These are phyloP conservation scores for Nepenthes gracilis DNA, from an alignment of 148 eudicot species.

Conservation along the genomic window DNA sequence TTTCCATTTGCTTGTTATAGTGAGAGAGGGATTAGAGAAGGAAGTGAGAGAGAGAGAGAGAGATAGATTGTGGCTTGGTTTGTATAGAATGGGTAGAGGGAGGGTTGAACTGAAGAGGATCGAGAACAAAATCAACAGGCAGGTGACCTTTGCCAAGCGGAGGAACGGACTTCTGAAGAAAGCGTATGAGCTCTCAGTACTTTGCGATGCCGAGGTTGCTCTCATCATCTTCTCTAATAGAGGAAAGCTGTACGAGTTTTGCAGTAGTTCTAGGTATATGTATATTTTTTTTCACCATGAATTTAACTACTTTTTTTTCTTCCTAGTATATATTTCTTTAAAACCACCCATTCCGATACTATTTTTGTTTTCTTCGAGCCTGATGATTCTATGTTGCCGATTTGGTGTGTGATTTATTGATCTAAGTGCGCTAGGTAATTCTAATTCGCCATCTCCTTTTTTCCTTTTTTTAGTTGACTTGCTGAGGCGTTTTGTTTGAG, in stretches of 20 bases:
- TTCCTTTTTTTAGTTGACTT: no score
- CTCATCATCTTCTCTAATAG: conserved; percentile 59
- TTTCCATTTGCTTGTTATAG: neutral
- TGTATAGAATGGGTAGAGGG: conserved; percentile 37
- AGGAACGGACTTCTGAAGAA: conserved; percentile 57
- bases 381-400: no score
- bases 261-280: conserved; percentile 46
- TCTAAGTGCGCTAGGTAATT: no score
- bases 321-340: no score
- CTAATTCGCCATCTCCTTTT: no score
- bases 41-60: neutral
- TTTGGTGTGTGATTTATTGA: no score
- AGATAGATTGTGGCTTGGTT: neutral
- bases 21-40: neutral
- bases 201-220: conserved; percentile 57
- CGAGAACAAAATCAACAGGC: conserved; percentile 59
- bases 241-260: conserved; percentile 52
- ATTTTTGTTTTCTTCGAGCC: no score
- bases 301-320: no score
- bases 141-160: conserved; percentile 53
- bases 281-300: no score
- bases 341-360: no score
- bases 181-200: conserved; percentile 53
- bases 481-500: no score
- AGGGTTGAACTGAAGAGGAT: conserved; percentile 55